Base-by-base conservation (phyloP, 2,329 filamentous ascomycete genomes). In the Parascedosporium putredinis region DNA sequence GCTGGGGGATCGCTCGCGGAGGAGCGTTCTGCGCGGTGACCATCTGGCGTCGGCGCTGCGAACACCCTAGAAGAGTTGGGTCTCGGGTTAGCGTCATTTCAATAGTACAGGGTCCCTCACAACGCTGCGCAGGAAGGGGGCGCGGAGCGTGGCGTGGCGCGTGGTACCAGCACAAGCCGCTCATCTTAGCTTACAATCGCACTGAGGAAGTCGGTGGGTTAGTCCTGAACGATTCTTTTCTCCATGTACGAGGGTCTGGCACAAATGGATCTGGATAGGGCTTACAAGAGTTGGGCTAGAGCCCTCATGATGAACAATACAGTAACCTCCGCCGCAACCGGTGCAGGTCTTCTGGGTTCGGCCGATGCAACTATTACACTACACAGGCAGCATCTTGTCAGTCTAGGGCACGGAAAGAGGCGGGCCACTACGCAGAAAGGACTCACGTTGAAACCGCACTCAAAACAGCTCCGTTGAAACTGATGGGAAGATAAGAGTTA, bases 271-370 rank as follows among this genome's bases (percentile, higher is more conserved):
- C n/a, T 5, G n/a, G 10, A 8, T 12, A 45, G n/a, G 23, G 67
- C 73, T 69, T 60, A 78, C 75, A 56, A 71, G 64, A 31, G 74
- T 81, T n/a, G 73, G 67, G 10, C 83, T 86, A 36, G 85, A 91
- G 14, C 87, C 86, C 56, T 89, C 86, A 56, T 94, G 89, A 62
- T 95, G 88, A 50, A 84, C 75, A 53, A 84, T 75, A 64, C 90
- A 96, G 63, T 94, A 95, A 48, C 86, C 86, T 50, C 85, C 84
- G 38, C 76, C 76, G 64, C 90, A 95, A 52, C 75, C 75, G 53
- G 71, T 75, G 63, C 90, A 96, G 29, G 71, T 75, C 43, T 81
- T 77, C 59, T 91, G 86, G 23, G 83, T 87, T 40, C 74, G 67
- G 23, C 76, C 69, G 59, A 88, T 87, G 67, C 90, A 96, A 34